Evolutionary conservation across 495 filamentous ascomycete species (phyloP), one percentile per base, ranked within the genome.

Genomic region (Xylaria cubensis): DNA sequence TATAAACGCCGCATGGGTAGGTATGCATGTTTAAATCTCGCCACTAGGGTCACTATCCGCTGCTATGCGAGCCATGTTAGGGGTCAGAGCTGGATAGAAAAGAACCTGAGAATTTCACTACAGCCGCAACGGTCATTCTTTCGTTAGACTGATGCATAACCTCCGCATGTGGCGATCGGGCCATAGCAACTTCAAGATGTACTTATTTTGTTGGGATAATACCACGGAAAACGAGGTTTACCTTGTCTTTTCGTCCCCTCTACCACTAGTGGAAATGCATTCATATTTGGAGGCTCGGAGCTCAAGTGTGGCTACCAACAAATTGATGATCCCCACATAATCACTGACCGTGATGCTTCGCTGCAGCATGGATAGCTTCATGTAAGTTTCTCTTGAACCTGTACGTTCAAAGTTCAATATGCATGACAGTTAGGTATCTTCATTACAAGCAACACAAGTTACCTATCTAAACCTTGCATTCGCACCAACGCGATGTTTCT

Each of bases 361-460:
- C 34, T 9, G 8, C 34, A 21, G 17, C 29, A 59, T 24, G 34
- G 3, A 59, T 24, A 19, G 10, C 32, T 61, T 48, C 15, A 46
- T n/a, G 39, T 7, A 65, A 32, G 24, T 1, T 42, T 13, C 26
- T n/a, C 26, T 34, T 48, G 34, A 24, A 32, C 42, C n/a, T 21
- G 29, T 32, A 21, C 15, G 44, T 6, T 34, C 46, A 29, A 53
- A 41, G 41, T 26, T 17, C 10, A 70, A 41, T 34, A 53, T 68
- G 36, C 13, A 42, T 63, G 39, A 46, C 34, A 46, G 53, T 74
- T 46, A 77, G 73, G 69, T 71, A 74, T 74, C 71, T 77, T 72
- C 69, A 77, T 75, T 77, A 78, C n/a, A 64, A 78, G 72, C 73
- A 75, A 72, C 53, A 69, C 71, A 71, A 72, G 70, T 72, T 72